Evolutionary conservation across 768 basidiomycete species (phyloP), one percentile per base, ranked within the genome.

Genomic region (Boletus tomentosulus): DNA sequence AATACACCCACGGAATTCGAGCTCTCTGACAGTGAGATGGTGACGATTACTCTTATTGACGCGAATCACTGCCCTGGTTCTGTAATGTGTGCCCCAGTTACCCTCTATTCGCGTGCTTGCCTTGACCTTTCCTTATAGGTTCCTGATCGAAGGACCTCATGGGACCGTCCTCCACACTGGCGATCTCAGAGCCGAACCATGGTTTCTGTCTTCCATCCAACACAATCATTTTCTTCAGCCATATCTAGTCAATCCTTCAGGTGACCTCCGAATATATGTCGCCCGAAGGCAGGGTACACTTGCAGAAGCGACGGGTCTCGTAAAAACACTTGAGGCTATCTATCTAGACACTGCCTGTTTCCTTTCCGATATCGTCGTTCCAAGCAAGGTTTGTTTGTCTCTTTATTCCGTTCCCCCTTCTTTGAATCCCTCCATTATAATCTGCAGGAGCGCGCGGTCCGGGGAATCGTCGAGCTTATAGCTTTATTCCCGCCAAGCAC

Each of bases 21-120:
- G 34, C 66, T 95, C 16, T 78, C 76, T 4, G 71, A 78, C 24
- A 72, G 73, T 8, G 80, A 85, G 59, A 68, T 65, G 4, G 86
- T 96, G 10, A 84, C 77, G 0, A 77, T 97, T 53, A 95, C 92
- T 0, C 76, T 89, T 10, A 69, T 97, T 8, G 90, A 95, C 62
- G 95, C 95, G 0, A 97, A 97, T 63, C 95, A 98, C 67, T 97
- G 94, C 66, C 95, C 92, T 11, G 95, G 95, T 0, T 87, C 93
- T 0, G 86, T 92, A 39, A 96, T 98, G 94, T 93, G 62, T 27
- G 84, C 71, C 28, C 19, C 19, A 11, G 2, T 10, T 3, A 34
- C 15, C 8, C 16, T 1, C 4, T 4, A 49, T 30, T 34, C 7
- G 8, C 34, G 0, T 6, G 27, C 25, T 33, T 6, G 33, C 9